Evolutionary conservation across 257 asterid genomes (phyloP).

Genomic region (Lycium barbarum): DNA sequence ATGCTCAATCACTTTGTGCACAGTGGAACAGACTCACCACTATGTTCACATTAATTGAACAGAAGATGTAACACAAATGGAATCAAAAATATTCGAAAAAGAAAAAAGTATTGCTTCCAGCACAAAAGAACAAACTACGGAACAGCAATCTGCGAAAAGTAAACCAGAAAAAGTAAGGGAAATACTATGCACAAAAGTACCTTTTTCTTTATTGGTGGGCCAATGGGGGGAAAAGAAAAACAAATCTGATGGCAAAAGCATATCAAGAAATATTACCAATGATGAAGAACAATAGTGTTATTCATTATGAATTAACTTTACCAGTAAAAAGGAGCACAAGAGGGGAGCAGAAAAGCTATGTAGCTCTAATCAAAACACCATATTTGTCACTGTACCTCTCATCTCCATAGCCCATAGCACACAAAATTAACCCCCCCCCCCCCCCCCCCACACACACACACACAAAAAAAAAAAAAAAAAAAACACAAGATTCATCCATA

Average conservation of each 20-base stretch:
- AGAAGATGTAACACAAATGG: not conserved
- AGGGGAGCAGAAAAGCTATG: not conserved
- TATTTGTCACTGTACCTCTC: not conserved
- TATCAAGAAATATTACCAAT: not conserved
- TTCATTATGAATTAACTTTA: not conserved
- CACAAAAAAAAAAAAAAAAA: too few species aligned
- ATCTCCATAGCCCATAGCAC: not conserved
- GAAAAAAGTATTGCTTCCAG: not conserved
- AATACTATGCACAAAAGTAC: not conserved
- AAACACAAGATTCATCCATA: not conserved
- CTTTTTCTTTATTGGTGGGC: not conserved
- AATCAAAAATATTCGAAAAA: not conserved
- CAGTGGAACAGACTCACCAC: not conserved
- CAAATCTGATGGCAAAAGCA: not conserved
- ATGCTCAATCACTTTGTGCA: not conserved
- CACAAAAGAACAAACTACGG: not conserved
- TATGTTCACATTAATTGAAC: not conserved
- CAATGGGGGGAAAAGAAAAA: not conserved
- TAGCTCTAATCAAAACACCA: not conserved
- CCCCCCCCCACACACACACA: too few species aligned
- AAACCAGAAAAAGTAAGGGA: not conserved
- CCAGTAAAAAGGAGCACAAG: not conserved
- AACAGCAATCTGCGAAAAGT: not conserved
- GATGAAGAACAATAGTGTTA: not conserved
- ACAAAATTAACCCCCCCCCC: not conserved